These are phyloP conservation scores for Pseudonitzschia pungens DNA, from an alignment of 108 stramenopile species.

Conservation along the genomic window DNA sequence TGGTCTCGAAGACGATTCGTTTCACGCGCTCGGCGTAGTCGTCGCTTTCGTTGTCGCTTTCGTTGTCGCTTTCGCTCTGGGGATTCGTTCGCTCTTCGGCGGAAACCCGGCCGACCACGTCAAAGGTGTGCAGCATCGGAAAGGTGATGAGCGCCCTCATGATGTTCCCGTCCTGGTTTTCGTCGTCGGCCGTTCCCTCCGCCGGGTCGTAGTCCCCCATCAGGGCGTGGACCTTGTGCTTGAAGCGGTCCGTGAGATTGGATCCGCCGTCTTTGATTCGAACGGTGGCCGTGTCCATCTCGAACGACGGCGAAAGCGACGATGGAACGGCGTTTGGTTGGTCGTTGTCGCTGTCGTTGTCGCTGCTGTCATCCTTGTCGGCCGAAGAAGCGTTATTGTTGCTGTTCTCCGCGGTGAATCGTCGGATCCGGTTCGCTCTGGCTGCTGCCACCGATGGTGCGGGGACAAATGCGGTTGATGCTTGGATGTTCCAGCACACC, in stretches of 20 bases:
- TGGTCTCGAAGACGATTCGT: constrained; percentile 34
- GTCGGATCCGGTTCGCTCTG: not conserved
- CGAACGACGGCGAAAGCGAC: not conserved
- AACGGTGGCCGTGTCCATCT: not conserved
- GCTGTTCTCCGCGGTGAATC: not conserved
- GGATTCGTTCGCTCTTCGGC: too few relatives aligned
- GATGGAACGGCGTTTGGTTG: too few relatives aligned
- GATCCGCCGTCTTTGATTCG: constrained; percentile 42
- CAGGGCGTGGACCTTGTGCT: constrained; percentile 78
- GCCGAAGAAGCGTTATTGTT: not conserved
- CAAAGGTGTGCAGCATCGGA: constrained; percentile 63
- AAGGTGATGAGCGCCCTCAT: constrained; percentile 65
- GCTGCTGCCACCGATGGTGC: not conserved
- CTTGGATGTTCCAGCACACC: not conserved
- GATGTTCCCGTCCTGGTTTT: constrained; percentile 69
- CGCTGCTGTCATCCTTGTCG: not conserved
- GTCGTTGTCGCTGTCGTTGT: not conserved
- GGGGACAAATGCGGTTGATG: not conserved
- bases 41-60: constrained; percentile 35
- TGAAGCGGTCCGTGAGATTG: constrained; percentile 76
- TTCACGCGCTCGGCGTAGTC: constrained; percentile 59
- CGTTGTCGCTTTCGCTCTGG: not conserved
- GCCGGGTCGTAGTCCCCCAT: constrained; percentile 74
- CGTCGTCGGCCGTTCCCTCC: constrained; percentile 53
- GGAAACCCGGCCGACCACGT: constrained; percentile 55